These are phyloP conservation scores for Buxus sempervirens DNA, from an alignment of 164 flowering plant genomes.

Conservation along the genomic window DNA sequence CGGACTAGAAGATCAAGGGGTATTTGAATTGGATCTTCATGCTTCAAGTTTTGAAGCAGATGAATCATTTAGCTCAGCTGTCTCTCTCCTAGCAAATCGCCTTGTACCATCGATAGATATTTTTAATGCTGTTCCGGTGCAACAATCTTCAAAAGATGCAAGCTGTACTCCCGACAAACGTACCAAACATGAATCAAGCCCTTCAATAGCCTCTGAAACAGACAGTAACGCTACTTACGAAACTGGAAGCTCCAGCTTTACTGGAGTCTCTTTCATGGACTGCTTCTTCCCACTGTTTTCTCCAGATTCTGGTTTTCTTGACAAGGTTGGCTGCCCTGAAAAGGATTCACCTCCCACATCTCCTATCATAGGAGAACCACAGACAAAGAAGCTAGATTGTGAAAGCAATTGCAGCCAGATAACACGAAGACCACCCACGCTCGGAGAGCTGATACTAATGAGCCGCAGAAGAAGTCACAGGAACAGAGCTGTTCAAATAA, in stretches of 20 bases:
- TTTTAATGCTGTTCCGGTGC: constrained; percentile 38
- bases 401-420: constrained; percentile 20
- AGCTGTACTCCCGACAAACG: constrained; percentile 6
- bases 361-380: constrained; percentile 13
- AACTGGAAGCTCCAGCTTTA: constrained; percentile 43
- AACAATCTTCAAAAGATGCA: constrained; percentile 7
- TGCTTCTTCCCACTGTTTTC: constrained; percentile 58
- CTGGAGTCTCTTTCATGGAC: constrained; percentile 54
- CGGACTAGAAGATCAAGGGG: constrained; percentile 15
- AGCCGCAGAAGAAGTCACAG: constrained; percentile 57
- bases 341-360: constrained; percentile 9
- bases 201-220: constrained; percentile 34
- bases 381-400: constrained; percentile 10
- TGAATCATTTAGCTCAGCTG: constrained; percentile 32
- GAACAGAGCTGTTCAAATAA: constrained; percentile 40
- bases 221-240: constrained; percentile 43
- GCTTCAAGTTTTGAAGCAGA: constrained; percentile 25
- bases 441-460: constrained; percentile 79
- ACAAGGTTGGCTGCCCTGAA: constrained; percentile 26
- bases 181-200: constrained; percentile 16
- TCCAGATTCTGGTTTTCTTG: constrained; percentile 39
- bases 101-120: constrained; percentile 24
- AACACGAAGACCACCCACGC: constrained; percentile 47
- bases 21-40: constrained; percentile 38
- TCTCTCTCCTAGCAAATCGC: constrained; percentile 45